A percentile compares a stretch with the other conserved stretches of the same genome.
Evolutionary conservation across 2,329 filamentous ascomycete species (phyloP).

Genomic region (Drechslerella stenobrocha): DNA sequence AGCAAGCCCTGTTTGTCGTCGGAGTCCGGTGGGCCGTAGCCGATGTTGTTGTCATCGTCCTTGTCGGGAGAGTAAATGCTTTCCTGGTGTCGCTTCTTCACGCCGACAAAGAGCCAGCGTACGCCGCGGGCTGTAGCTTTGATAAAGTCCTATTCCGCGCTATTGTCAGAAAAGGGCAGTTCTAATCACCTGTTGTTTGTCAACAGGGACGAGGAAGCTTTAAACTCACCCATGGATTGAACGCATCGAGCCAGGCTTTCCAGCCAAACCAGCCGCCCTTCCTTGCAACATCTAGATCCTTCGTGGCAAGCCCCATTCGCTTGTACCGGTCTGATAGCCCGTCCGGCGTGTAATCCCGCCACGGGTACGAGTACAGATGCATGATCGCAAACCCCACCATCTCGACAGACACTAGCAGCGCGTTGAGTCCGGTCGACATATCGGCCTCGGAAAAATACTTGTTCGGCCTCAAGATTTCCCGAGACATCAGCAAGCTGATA

Average conservation of each 20-base stretch:
- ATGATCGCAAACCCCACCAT: constrained; percentile 79
- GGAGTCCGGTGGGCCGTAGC: constrained; percentile 12
- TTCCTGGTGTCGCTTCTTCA: constrained; percentile 64
- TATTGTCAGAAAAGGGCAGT: not conserved
- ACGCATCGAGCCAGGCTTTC: constrained; percentile 43
- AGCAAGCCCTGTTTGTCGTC: constrained; percentile 33
- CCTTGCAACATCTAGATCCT: constrained; percentile 55
- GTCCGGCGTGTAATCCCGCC: constrained; percentile 66
- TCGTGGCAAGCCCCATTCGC: constrained; percentile 57
- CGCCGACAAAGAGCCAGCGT: constrained; percentile 78
- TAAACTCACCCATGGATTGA: constrained; percentile 41
- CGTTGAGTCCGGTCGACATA: constrained; percentile 78
- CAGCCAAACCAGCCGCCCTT: constrained; percentile 57
- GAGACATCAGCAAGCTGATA: constrained; percentile 66
- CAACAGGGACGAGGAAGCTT: not conserved
- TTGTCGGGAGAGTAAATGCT: constrained; percentile 55
- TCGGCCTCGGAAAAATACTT: constrained; percentile 70
- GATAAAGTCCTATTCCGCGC: constrained; percentile 70
- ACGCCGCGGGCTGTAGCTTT: constrained; percentile 77
- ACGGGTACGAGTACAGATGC: constrained; percentile 82
- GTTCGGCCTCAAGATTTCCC: constrained; percentile 67
- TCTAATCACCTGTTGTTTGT: not conserved
- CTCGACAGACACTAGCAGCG: constrained; percentile 76
- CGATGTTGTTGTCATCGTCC: constrained; percentile 13
- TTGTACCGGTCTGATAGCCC: constrained; percentile 60